Evolutionary conservation across 164 flowering plant species (phyloP).

Genomic region (Chloranthus sessilifolius): DNA sequence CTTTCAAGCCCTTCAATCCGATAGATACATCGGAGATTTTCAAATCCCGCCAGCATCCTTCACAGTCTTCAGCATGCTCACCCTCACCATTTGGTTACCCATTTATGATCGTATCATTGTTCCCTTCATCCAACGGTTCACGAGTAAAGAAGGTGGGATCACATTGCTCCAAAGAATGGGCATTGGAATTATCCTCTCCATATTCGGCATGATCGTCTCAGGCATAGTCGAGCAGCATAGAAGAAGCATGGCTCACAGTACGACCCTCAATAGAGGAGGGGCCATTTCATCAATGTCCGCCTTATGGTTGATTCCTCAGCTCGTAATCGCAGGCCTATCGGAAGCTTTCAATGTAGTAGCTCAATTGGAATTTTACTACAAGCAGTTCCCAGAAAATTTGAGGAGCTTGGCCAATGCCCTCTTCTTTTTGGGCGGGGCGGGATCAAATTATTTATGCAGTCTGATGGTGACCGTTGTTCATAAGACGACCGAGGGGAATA

Average conservation of each 20-base stretch:
- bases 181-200: slow-evolving; percentile 34
- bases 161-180: slow-evolving; percentile 57
- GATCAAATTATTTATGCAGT: slow-evolving; percentile 53
- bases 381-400: slow-evolving; percentile 77
- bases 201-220: slow-evolving; percentile 32
- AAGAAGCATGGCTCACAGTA: slow-evolving; percentile 27
- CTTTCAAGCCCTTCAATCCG: slow-evolving; percentile 55
- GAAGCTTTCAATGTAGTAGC: slow-evolving; percentile 73
- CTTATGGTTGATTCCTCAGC: slow-evolving; percentile 76
- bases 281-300: slow-evolving; percentile 45
- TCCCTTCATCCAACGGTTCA: slow-evolving; percentile 28
- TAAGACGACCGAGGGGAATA: slow-evolving; percentile 25
- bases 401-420: slow-evolving; percentile 57
- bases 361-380: slow-evolving; percentile 71
- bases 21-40: slow-evolving; percentile 37
- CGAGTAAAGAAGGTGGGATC: slow-evolving; percentile 43
- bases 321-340: slow-evolving; percentile 52
- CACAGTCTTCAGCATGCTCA: slow-evolving; percentile 39
- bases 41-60: slow-evolving; percentile 51
- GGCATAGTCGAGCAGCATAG: slow-evolving; percentile 42
- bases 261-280: too few relatives aligned
- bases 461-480: slow-evolving; percentile 50
- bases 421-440: slow-evolving; percentile 37
- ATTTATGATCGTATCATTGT: slow-evolving; percentile 52
- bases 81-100: slow-evolving; percentile 53